Conservation (phyloP, 192 early-diverging fungal genomes). For the Backusella psychrophila region DNA sequence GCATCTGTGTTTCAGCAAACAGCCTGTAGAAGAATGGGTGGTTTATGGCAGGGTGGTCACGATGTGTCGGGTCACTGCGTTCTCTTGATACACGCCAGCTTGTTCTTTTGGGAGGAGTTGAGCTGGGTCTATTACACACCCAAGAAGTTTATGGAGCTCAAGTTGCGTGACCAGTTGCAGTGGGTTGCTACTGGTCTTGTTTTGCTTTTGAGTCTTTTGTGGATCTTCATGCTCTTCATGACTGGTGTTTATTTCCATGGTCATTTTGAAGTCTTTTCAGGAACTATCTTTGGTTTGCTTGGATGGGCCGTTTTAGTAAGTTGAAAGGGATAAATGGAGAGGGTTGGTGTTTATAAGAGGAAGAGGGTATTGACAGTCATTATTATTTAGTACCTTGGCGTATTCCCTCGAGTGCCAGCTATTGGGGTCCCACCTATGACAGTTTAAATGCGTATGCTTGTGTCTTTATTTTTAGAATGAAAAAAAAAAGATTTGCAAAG, state of each 20-base stretch:
- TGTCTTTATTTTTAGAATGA: background rate
- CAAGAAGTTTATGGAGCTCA: background rate
- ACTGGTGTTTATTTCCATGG: slow-evolving; percentile 84
- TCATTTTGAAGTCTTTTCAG: slow-evolving; percentile 63
- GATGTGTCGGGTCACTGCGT: slow-evolving; percentile 92
- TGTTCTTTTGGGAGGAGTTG: slow-evolving; percentile 72
- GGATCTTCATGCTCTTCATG: slow-evolving; percentile 74
- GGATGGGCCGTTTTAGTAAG: slow-evolving; percentile 60
- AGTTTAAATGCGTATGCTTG: background rate
- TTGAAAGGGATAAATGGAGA: background rate
- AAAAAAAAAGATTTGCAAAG: background rate
- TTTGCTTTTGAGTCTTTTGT: slow-evolving; percentile 52
- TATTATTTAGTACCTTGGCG: slow-evolving; percentile 21
- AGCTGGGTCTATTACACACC: slow-evolving; percentile 34
- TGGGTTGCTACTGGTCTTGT: slow-evolving; percentile 37
- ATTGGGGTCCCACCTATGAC: slow-evolving; percentile 3
- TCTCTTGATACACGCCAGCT: slow-evolving; percentile 69
- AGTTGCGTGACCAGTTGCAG: slow-evolving; percentile 16
- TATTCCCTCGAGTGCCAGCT: slow-evolving; percentile 12
- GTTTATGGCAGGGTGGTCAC: slow-evolving; percentile 74
- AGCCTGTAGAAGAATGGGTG: slow-evolving; percentile 49
- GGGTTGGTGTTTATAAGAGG: background rate
- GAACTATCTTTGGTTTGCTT: slow-evolving; percentile 61
- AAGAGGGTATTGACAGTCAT: background rate
- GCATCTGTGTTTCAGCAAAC: slow-evolving; percentile 27